Percentiles rank a stretch among this genome's conserved stretches.
These are phyloP conservation scores for Peronospora destructor DNA, from an alignment of 352 stramenopile genomes.

Conservation along the genomic window DNA sequence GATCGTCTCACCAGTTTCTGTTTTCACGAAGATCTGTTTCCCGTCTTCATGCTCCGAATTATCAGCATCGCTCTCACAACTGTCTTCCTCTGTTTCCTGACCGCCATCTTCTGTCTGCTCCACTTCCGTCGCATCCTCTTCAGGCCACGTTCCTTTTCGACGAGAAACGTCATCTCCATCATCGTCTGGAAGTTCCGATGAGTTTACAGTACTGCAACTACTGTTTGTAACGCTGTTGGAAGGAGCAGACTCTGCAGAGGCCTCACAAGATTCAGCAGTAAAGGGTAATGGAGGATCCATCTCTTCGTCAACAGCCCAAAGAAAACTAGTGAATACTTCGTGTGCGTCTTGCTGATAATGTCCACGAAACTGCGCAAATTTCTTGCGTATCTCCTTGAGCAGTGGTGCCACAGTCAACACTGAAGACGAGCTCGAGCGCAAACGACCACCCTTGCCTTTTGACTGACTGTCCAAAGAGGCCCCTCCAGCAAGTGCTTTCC, in stretches of 20 bases:
- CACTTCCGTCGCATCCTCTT: constrained; percentile 22
- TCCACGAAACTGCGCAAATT: constrained; percentile 91
- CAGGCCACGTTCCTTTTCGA: constrained; percentile 12
- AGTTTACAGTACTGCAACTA: constrained; percentile 20
- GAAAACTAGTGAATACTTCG: constrained; percentile 90
- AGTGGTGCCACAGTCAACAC: constrained; percentile 53
- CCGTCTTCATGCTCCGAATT: constrained; percentile 24
- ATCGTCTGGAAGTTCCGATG: constrained; percentile 24
- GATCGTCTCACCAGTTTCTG: constrained; percentile 50
- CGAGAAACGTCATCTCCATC: constrained; percentile 18
- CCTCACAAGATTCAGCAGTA: constrained; percentile 3
- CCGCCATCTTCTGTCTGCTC: constrained; percentile 14
- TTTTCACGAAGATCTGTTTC: constrained; percentile 64
- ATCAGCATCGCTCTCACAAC: constrained; percentile 22
- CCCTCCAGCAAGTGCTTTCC: constrained; percentile 22
- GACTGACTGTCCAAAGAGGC: constrained; percentile 9
- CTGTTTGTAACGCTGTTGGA: constrained; percentile 20
- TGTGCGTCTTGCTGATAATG: constrained; percentile 95
- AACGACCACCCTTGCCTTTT: constrained; percentile 20
- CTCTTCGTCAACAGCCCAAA: constrained; percentile 85
- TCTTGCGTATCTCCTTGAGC: constrained; percentile 61
- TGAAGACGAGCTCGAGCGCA: constrained; percentile 28
- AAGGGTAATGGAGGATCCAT: constrained; percentile 34
- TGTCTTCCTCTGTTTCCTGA: constrained; percentile 22
- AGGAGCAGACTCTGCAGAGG: background rate